A percentile compares a stretch with the other conserved stretches of the same genome.
These are phyloP conservation scores for Pelargonium nanum DNA, from an alignment of 345 rosid genomes.

Conservation along the genomic window DNA sequence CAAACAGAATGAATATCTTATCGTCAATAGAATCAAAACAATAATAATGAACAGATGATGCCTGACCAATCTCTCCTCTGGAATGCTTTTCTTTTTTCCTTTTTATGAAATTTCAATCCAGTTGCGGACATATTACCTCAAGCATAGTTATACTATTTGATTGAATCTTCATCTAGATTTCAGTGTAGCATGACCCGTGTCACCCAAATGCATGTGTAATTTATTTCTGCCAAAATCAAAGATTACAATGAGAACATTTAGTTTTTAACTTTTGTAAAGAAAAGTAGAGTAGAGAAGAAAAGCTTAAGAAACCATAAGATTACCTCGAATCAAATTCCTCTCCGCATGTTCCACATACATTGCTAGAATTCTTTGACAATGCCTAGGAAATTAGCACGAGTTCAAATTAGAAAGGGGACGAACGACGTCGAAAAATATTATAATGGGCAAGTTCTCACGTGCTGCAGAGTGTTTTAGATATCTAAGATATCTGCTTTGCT, in stretches of 20 bases:
- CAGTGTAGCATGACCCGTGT: constrained; percentile 57
- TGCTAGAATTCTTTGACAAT: constrained; percentile 35
- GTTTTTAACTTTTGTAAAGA: not conserved
- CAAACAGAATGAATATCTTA: too few relatives aligned
- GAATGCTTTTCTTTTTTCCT: too few relatives aligned
- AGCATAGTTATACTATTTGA: too few relatives aligned
- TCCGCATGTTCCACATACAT: constrained; percentile 65
- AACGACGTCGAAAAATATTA: not conserved
- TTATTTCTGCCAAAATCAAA: constrained; percentile 39
- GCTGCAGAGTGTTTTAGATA: too few relatives aligned
- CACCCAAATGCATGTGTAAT: constrained; percentile 68
- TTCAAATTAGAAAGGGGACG: constrained; percentile 3
- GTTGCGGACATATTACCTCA: too few relatives aligned
- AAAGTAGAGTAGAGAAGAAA: not conserved
- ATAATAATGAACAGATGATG: too few relatives aligned
- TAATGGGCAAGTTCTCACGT: not conserved
- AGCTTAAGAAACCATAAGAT: constrained; percentile 1
- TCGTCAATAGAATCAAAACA: too few relatives aligned
- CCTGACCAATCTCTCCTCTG: too few relatives aligned
- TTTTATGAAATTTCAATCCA: not conserved
- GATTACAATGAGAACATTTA: not conserved
- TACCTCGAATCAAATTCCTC: constrained; percentile 85
- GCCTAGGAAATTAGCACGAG: constrained; percentile 34
- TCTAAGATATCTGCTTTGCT: not conserved
- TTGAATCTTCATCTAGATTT: constrained; percentile 34